Base-by-base conservation (phyloP, 1,284 basidiomycete genomes). In the Apiotrichum montevideense region DNA sequence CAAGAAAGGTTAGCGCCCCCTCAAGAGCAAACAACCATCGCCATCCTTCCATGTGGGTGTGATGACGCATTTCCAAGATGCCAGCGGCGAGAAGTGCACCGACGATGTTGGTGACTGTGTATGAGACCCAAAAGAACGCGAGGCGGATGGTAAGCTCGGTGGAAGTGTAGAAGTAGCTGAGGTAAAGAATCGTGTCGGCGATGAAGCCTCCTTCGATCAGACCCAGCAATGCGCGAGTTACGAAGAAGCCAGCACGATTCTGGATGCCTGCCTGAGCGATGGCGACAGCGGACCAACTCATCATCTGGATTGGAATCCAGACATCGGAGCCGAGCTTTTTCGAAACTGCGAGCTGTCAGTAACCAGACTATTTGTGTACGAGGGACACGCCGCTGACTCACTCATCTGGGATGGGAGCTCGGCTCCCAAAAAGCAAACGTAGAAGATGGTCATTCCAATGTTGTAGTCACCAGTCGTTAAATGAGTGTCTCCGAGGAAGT, bases 271-370 rank as follows among this genome's bases (percentile, higher is more conserved):
- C 56, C 51, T 77, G 74, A 10, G 54, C 58, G 37, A 69, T 66
- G 8, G 69, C 65, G 3, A 74, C 65, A 13, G 65, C 48, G 2
- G 71, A 74, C 74, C 75, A 78, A 3, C 56, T 40, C 59, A 72
- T 66, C 64, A 77, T 72, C 63, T 77, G 70, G 46, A 69, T 66
- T 0, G 76, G 75, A 35, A 78, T 69, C 71, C 72, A 77, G 2
- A 69, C 56, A 54, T 76, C 77, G 4, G 69, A 67, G 2, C 77
- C 77, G 32, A 79, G 56, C 56, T 73, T 72, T 57, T 79, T 78
- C 8, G 66, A 68, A 46, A 71, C 49, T 51, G 29, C 37, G 7
- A 13, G 21, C 21, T 21, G 21, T 21, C 21, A 21, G 21, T 21
- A 21, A 21, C 21, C 21, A 21, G 21, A 21, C 21, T 21, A 21